Base-by-base conservation (phyloP, 305 asterid species). In the Coffea humblotiana region DNA sequence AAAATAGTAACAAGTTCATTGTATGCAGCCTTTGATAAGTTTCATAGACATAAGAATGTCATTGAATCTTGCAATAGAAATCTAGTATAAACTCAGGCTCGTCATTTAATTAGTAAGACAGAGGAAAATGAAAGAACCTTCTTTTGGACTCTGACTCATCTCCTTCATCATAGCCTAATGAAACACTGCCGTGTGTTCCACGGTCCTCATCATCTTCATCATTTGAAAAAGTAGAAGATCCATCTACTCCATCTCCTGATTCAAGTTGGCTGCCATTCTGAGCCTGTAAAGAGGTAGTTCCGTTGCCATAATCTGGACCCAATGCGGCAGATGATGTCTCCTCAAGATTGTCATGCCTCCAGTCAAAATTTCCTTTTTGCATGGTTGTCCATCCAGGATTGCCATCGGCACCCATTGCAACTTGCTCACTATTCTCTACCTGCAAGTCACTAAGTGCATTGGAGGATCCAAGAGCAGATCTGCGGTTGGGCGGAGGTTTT, bases 121-220 rank as follows among this genome's bases (percentile, higher is more conserved):
- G 58, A 9, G 1, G 75, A 75, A 78, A 78, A 64, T 58, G 74
- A 37, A 61, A 67, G 81, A 80, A 94, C 99, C 99, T 94, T 89
- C 94, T 87, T 87, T 95, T 95, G 27, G 98, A 91, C 81, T 95
- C 97, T 0, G 89, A 85, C 85, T 92, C 99, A 77, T 93, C 97
- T 80, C 91, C 98, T 90, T 90, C 99, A 6, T 90, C 97, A 79
- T 85, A 82, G 47, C 93, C 96, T 80, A 93, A 78, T 3, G 98
- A 92, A 21, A 84, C 90, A 79, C 98, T 95, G 81, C 91, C 93
- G 77, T 87, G 96, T 6, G 96, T 90, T 9, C 74, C 93, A 2
- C 89, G 91, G 68, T 91, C 94, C 70, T 92, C 92, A 3, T 92
- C 97, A 61, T 94, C 96, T 81, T 91, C 98, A 47, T 91, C 93